A percentile compares a stretch with the other conserved stretches of the same genome.
These are phyloP conservation scores for Rhizomucor miehei DNA, from an alignment of 371 early-diverging fungal species.

Conservation along the genomic window DNA sequence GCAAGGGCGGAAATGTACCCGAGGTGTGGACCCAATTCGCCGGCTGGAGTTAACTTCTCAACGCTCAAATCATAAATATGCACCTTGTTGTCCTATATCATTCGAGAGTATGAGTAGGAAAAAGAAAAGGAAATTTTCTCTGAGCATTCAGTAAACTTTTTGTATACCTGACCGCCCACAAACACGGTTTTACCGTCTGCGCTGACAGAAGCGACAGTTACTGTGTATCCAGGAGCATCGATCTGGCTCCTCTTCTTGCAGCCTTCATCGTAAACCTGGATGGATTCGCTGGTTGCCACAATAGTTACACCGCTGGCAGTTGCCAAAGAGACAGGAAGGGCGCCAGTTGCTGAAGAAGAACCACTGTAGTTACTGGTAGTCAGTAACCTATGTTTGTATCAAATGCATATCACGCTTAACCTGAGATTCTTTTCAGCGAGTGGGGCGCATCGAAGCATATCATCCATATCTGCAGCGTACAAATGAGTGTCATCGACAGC, in stretches of 20 bases:
- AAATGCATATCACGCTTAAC: conserved; percentile 7
- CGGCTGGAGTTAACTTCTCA: conserved; percentile 12
- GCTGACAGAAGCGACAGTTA: conserved; percentile 59
- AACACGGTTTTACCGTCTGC: conserved; percentile 55
- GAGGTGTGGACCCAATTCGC: conserved; percentile 47
- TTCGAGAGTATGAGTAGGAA: no score
- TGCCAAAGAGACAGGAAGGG: conserved; percentile 54
- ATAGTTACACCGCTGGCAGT: conserved; percentile 40
- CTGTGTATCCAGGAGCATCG: conserved; percentile 38
- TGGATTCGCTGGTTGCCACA: conserved; percentile 44
- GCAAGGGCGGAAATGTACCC: conserved; percentile 76
- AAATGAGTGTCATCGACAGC: conserved; percentile 38
- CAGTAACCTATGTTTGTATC: not conserved
- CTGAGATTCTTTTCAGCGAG: conserved; percentile 19
- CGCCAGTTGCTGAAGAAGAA: conserved; percentile 38
- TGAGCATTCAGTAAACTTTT: no score
- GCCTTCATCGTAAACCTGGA: conserved; percentile 41
- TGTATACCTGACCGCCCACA: conserved; percentile 66
- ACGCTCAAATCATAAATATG: conserved; percentile 32
- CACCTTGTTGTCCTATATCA: conserved; percentile 47
- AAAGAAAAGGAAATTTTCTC: no score
- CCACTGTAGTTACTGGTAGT: conserved; percentile 8
- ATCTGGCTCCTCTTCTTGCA: conserved; percentile 24
- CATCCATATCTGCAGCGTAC: conserved; percentile 80
- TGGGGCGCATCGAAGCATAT: conserved; percentile 38